Evolutionary conservation across 2,329 filamentous ascomycete genomes (phyloP).

Genomic region (Alternaria tenuissima): DNA sequence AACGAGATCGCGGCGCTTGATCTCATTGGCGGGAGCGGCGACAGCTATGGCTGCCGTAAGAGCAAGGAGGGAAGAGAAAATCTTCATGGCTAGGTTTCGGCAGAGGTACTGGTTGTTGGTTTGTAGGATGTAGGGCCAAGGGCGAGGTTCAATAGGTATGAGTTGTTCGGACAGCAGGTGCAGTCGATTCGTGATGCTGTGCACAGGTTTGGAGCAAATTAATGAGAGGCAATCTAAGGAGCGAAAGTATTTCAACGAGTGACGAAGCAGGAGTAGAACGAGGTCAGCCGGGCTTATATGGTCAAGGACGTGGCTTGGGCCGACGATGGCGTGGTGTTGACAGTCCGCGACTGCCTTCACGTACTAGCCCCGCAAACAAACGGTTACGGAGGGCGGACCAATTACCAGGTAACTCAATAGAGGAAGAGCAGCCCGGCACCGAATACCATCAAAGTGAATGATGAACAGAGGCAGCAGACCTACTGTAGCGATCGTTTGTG

Average conservation of each 20-base stretch:
- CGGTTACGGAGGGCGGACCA: conserved; percentile 6
- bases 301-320: conserved; percentile 11
- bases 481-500: background rate
- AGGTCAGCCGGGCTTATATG: conserved; percentile 20
- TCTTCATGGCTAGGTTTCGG: conserved; percentile 36
- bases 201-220: conserved; percentile 19
- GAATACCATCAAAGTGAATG: conserved; percentile 1
- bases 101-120: conserved; percentile 1
- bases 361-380: conserved; percentile 20
- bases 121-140: background rate
- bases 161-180: conserved; percentile 20
- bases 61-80: conserved; percentile 27
- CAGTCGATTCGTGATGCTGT: conserved; percentile 26
- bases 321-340: conserved; percentile 19
- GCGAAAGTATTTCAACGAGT: conserved; percentile 6
- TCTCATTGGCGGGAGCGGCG: conserved; percentile 31
- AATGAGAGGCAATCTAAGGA: conserved; percentile 15
- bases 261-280: conserved; percentile 9
- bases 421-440: background rate
- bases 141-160: conserved; percentile 11
- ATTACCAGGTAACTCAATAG: background rate
- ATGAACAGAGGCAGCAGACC: conserved; percentile 1
- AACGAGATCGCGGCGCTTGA: conserved; percentile 26
- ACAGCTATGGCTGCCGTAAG: conserved; percentile 32
- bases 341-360: conserved; percentile 21